phyloP scores from a whole-genome alignment of 169 alveolate species.

The Plasmodium blacklocki region DNA sequence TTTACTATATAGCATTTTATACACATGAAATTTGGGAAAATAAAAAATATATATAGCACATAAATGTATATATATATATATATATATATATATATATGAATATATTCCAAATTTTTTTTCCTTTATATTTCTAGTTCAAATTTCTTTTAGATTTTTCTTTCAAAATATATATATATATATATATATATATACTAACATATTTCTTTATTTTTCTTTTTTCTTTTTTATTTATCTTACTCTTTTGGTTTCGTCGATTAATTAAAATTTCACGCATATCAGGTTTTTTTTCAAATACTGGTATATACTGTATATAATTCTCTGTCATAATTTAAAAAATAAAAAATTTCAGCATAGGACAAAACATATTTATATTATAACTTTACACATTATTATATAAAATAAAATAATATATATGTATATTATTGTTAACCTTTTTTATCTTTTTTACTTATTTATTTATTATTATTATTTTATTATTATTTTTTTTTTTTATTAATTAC shows the following conservation, averaged over 20 bases:
- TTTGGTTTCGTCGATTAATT: constrained; percentile 34
- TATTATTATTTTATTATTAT: no score
- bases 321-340: constrained; percentile 38
- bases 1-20: no score
- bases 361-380: no score
- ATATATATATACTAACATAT: neutral
- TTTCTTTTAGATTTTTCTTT: neutral
- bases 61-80: neutral
- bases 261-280: constrained; percentile 69
- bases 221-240: constrained; percentile 18
- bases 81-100: neutral
- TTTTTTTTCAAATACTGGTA: constrained; percentile 44
- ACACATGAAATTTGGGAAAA: neutral
- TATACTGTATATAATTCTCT: constrained; percentile 16
- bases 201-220: neutral
- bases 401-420: no score
- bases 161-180: neutral
- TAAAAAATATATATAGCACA: neutral
- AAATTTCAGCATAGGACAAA: no score
- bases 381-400: no score
- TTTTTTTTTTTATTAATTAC: no score
- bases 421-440: no score
- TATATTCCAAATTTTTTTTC: neutral
- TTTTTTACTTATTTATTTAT: no score
- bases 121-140: neutral